Evolutionary conservation across 257 asterid species (phyloP).

Genomic region (Solanum neorickii): DNA sequence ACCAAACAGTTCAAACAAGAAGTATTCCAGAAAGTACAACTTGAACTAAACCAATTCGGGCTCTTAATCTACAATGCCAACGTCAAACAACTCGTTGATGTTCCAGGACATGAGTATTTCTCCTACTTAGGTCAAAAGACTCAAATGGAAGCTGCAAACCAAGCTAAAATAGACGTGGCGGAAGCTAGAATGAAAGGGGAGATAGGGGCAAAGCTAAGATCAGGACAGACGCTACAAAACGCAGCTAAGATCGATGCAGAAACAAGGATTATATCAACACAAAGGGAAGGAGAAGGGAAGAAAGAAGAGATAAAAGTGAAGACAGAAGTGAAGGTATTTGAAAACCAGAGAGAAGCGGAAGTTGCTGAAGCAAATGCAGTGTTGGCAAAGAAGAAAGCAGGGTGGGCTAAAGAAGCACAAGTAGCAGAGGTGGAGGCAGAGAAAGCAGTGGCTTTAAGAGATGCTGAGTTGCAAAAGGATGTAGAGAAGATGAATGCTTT

Average conservation of each 20-base stretch:
- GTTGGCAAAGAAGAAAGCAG: slow-evolving; percentile 52
- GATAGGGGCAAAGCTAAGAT: slow-evolving; percentile 37
- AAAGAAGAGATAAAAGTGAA: slow-evolving; percentile 40
- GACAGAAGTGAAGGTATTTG: slow-evolving; percentile 38
- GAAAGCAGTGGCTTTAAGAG: slow-evolving; percentile 51
- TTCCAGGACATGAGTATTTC: slow-evolving; percentile 58
- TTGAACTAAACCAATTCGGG: slow-evolving; percentile 54
- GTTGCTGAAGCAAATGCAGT: slow-evolving; percentile 50
- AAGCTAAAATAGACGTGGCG: slow-evolving; percentile 44
- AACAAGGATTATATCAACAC: slow-evolving; percentile 43
- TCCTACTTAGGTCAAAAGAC: slow-evolving; percentile 59
- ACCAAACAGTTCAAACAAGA: slow-evolving; percentile 52
- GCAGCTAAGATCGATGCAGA: slow-evolving; percentile 59
- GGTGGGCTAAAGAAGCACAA: slow-evolving; percentile 46
- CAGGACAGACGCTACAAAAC: slow-evolving; percentile 43
- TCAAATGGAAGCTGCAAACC: slow-evolving; percentile 65
- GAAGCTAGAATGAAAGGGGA: slow-evolving; percentile 72
- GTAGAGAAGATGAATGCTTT: slow-evolving; percentile 52
- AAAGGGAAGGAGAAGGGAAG: slow-evolving; percentile 46
- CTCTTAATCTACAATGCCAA: slow-evolving; percentile 55
- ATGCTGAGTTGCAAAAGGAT: slow-evolving; percentile 47
- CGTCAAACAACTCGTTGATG: slow-evolving; percentile 63
- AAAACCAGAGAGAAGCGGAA: slow-evolving; percentile 49
- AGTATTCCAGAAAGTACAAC: slow-evolving; percentile 58
- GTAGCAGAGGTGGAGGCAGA: slow-evolving; percentile 52